Evolutionary conservation across 768 basidiomycete genomes (phyloP), one percentile per base, ranked within the genome.

Genomic region (Collybia sordida): DNA sequence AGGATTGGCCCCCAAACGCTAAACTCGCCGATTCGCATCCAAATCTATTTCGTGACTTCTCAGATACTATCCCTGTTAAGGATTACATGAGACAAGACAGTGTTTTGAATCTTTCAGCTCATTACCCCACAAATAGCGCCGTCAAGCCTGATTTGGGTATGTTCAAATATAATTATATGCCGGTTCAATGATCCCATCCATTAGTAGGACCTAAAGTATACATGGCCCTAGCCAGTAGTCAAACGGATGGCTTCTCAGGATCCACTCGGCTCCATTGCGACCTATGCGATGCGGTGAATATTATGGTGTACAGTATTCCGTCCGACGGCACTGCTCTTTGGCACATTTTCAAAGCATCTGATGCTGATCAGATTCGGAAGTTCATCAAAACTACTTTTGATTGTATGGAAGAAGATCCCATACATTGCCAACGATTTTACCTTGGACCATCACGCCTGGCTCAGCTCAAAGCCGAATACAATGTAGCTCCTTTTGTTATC

Each of bases 251-350:
- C 6, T 88, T 83, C 61, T 85, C 87, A 61, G 93, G 93, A 3
- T 85, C 90, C 19, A 96, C 93, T 6, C 76, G 89, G 50, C 67
- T 96, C 49, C 94, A 96, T 59, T 92, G 94, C 89, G 91, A 92
- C 64, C 90, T 93, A 81, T 88, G 89, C 0, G 93, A 93, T 58
- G 93, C 93, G 2, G 72, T 96, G 52, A 97, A 97, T 66, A 78
- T 96, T 54, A 89, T 96, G 88, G 78, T 89, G 2, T 84, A 83
- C 63, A 81, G 92, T 9, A 74, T 78, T 7, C 59, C 66, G 2
- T 62, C 71, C 8, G 76, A 85, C 18, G 83, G 86, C 25, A 77
- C 79, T 4, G 94, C 94, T 0, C 88, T 84, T 0, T 98, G 94
- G 94, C 93, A 96, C 63, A 72, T 98, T 38, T 97, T 82, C 72